Conservation (phyloP, 805 yeast genomes). For the Zygosaccharomyces bailii region DNA sequence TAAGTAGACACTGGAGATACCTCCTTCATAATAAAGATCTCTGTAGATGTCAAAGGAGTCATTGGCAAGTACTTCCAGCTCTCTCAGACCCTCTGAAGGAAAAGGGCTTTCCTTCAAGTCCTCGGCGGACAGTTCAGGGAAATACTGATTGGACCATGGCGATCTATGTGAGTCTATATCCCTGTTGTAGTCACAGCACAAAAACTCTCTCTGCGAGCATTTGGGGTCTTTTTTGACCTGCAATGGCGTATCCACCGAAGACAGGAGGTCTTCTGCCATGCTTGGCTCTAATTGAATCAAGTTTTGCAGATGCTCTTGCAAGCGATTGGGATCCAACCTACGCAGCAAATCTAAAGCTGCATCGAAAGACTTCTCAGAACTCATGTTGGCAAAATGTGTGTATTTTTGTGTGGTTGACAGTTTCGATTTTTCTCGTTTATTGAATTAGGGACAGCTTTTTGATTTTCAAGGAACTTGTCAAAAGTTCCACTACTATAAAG, state of each 20-base stretch:
- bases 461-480: neutral
- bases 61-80: constrained; percentile 76
- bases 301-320: constrained; percentile 45
- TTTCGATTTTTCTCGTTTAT: constrained; percentile 2
- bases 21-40: constrained; percentile 94
- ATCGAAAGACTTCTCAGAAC: constrained; percentile 43
- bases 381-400: constrained; percentile 4
- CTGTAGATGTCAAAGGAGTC: constrained; percentile 90
- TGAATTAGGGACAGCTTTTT: neutral
- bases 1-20: constrained; percentile 79
- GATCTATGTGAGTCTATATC: constrained; percentile 91
- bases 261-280: constrained; percentile 79
- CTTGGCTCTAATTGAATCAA: constrained; percentile 51
- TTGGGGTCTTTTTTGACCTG: constrained; percentile 32
- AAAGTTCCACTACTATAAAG: neutral
- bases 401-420: neutral
- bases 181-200: constrained; percentile 91
- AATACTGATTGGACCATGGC: constrained; percentile 81
- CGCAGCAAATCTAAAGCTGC: constrained; percentile 76
- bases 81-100: constrained; percentile 65
- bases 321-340: constrained; percentile 65
- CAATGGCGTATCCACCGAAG: constrained; percentile 86
- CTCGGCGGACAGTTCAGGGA: constrained; percentile 38
- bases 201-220: constrained; percentile 51
- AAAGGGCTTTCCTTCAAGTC: constrained; percentile 67